Evolutionary conservation across 1,139 yeast species (phyloP).

Genomic region (Eremothecium coryli): DNA sequence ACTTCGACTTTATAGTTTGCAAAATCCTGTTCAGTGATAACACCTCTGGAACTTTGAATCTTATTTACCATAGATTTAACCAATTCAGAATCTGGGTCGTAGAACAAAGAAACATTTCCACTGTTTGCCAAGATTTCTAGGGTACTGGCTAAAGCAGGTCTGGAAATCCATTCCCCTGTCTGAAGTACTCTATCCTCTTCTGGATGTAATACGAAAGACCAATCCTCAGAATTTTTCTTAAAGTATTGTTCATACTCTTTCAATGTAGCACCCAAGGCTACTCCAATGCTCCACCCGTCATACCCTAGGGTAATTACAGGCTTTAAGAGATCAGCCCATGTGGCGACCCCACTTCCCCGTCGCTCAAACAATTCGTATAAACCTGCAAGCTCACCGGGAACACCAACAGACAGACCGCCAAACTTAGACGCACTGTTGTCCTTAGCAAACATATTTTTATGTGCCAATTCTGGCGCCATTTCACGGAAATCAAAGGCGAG

Average conservation of each 20-base stretch:
- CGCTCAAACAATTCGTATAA: conserved; percentile 47
- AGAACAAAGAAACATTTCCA: conserved; percentile 70
- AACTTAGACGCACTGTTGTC: conserved; percentile 42
- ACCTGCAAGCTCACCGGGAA: conserved; percentile 88
- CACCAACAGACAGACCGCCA: conserved; percentile 80
- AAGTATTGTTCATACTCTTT: conserved; percentile 33
- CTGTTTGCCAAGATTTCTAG: conserved; percentile 57
- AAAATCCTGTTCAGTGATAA: conserved; percentile 56
- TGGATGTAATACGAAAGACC: conserved; percentile 46
- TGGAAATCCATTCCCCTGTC: conserved; percentile 50
- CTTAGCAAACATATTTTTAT: conserved; percentile 54
- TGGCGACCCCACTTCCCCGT: conserved; percentile 62
- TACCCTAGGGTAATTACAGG: conserved; percentile 68
- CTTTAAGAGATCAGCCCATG: conserved; percentile 64
- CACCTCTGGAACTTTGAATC: conserved; percentile 47
- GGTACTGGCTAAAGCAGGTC: conserved; percentile 59
- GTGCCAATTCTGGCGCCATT: conserved; percentile 61
- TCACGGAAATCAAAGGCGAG: conserved; percentile 78
- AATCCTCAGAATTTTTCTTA: conserved; percentile 33
- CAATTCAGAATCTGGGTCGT: conserved; percentile 75
- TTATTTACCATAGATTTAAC: conserved; percentile 44
- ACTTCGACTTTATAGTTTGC: conserved; percentile 47
- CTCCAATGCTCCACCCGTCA: conserved; percentile 55
- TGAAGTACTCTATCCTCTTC: conserved; percentile 30
- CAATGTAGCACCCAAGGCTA: conserved; percentile 40